Evolutionary conservation across 202 grass and related monocot species (phyloP).

Genomic region (Setaria viridis): DNA sequence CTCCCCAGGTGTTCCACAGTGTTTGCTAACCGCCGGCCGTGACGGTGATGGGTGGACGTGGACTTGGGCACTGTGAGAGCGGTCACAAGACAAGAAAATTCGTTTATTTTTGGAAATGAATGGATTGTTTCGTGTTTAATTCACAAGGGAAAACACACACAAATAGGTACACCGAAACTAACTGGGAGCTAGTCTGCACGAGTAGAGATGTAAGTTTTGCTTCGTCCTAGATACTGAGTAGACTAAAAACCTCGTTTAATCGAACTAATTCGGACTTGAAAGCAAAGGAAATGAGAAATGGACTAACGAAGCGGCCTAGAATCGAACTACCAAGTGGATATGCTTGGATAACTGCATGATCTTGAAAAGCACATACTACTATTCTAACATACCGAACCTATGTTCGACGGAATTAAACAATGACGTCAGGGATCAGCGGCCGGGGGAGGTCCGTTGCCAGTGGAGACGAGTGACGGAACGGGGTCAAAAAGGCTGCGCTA

Average conservation of each 20-base stretch:
- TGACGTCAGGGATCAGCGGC: neutral
- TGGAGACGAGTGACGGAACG: conserved; percentile 32
- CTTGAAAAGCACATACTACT: neutral
- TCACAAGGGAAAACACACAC: too few relatives aligned
- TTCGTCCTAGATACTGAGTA: too few relatives aligned
- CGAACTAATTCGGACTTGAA: neutral
- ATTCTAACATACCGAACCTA: neutral
- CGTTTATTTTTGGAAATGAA: neutral
- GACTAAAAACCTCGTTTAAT: too few relatives aligned
- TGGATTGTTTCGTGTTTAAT: too few relatives aligned
- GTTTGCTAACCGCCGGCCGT: neutral
- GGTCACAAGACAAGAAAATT: neutral
- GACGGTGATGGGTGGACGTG: neutral
- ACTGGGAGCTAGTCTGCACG: too few relatives aligned
- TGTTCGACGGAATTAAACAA: neutral
- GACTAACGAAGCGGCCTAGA: neutral
- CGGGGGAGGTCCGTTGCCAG: neutral
- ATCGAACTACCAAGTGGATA: neutral
- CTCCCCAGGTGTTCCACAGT: neutral
- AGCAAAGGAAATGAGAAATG: neutral
- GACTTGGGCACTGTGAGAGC: neutral
- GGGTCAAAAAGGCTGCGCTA: conserved; percentile 23
- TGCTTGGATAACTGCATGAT: neutral
- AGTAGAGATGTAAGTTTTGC: too few relatives aligned
- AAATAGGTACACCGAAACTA: too few relatives aligned